These are phyloP conservation scores for Cladosporium colombiae DNA, from an alignment of 2,329 filamentous ascomycete species.

Conservation along the genomic window DNA sequence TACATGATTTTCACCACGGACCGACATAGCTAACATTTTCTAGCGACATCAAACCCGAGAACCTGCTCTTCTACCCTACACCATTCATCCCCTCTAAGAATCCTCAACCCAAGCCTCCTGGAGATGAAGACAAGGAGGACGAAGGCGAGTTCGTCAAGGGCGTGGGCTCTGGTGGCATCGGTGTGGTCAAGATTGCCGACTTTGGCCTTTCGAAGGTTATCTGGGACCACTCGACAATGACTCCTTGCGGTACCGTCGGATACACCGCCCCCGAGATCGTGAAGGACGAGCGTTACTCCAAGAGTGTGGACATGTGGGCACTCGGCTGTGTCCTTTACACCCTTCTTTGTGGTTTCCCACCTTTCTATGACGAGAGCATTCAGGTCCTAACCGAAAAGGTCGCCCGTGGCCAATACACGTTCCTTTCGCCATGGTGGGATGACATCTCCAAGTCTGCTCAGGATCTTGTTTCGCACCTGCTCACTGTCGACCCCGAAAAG, in stretches of 20 bases:
- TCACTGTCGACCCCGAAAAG: slow-evolving; percentile 94
- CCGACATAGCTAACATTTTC: slow-evolving; percentile 38
- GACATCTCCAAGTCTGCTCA: slow-evolving; percentile 95
- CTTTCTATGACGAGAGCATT: slow-evolving; percentile 98
- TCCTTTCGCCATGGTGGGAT: slow-evolving; percentile 98
- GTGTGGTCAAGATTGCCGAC: slow-evolving; percentile 94
- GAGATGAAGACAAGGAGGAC: slow-evolving; percentile 95
- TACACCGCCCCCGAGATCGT: slow-evolving; percentile 99
- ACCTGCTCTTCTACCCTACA: slow-evolving; percentile 87
- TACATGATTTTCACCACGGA: not conserved
- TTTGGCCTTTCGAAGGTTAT: slow-evolving; percentile 97
- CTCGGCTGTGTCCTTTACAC: slow-evolving; percentile 96
- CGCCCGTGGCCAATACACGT: slow-evolving; percentile 93
- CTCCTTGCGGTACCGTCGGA: slow-evolving; percentile 96
- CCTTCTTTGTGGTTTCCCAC: slow-evolving; percentile 92
- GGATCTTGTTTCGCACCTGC: slow-evolving; percentile 87
- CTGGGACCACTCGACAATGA: slow-evolving; percentile 98
- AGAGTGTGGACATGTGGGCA: slow-evolving; percentile 99
- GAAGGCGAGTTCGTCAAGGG: slow-evolving; percentile 90
- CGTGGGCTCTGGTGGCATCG: slow-evolving; percentile 84
- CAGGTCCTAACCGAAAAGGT: slow-evolving; percentile 97
- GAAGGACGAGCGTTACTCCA: slow-evolving; percentile 97
- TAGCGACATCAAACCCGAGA: slow-evolving; percentile 98
- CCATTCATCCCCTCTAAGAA: slow-evolving; percentile 77
- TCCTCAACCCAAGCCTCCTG: slow-evolving; percentile 77